phyloP scores from a whole-genome alignment of 345 rosid genomes.

The Euclidium syriacum region DNA sequence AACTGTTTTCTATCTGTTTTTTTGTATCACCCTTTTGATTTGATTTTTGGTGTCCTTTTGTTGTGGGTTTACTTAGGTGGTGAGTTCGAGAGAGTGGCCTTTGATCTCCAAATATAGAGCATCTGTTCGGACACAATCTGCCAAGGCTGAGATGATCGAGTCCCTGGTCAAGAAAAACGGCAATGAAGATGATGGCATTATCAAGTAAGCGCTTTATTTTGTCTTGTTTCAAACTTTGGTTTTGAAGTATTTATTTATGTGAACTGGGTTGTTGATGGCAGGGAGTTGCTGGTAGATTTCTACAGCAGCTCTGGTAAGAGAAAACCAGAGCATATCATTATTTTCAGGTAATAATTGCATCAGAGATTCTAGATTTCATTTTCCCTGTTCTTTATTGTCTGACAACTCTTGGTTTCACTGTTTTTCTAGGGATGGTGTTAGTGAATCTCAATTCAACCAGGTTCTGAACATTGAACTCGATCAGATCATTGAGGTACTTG shows the following conservation, averaged over 20 bases:
- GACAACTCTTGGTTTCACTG: neutral
- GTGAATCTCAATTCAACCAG: constrained; percentile 90
- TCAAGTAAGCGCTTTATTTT: constrained; percentile 43
- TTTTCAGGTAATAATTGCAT: constrained; percentile 56
- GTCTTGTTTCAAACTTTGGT: neutral
- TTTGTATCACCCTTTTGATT: neutral
- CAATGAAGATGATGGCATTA: constrained; percentile 68
- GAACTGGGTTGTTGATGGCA: constrained; percentile 21
- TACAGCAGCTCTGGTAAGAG: constrained; percentile 69
- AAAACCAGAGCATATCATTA: constrained; percentile 83
- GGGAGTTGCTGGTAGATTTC: constrained; percentile 81
- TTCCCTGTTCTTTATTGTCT: neutral
- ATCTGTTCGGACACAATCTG: constrained; percentile 79
- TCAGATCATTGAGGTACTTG: constrained; percentile 68
- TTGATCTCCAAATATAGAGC: constrained; percentile 78
- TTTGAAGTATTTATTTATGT: neutral
- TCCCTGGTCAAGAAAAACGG: constrained; percentile 57
- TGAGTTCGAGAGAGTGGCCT: constrained; percentile 92
- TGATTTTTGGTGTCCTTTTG: neutral
- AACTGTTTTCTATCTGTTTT: neutral
- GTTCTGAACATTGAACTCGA: constrained; percentile 76
- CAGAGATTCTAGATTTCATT: neutral
- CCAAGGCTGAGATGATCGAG: constrained; percentile 89
- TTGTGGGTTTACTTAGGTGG: constrained; percentile 36
- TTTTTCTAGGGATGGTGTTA: constrained; percentile 80